A percentile compares a stretch with the other conserved stretches of the same genome.
Conservation (phyloP, 2,329 filamentous ascomycete species). For the Hysterium pulicare region DNA sequence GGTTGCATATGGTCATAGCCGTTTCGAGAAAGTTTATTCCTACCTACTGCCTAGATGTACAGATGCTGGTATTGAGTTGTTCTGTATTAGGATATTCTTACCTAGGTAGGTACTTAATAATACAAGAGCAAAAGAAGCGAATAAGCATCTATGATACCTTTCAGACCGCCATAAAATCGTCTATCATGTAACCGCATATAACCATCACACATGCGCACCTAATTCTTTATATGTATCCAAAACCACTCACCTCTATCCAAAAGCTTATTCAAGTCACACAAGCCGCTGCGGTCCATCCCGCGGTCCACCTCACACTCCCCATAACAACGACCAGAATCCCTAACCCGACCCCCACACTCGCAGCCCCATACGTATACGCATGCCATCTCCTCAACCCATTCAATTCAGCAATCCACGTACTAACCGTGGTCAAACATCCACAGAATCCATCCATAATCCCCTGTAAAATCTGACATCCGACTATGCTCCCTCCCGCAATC, state of each 20-base stretch:
- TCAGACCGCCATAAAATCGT: too few relatives aligned
- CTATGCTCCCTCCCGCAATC: slow-evolving; percentile 36
- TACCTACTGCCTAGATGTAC: too few relatives aligned
- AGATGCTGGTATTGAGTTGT: too few relatives aligned
- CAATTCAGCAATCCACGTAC: slow-evolving; percentile 48
- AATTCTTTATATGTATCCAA: too few relatives aligned
- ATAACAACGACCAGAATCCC: slow-evolving; percentile 65
- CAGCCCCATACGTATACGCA: slow-evolving; percentile 66
- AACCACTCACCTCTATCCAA: neutral
- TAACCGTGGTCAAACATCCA: slow-evolving; percentile 47
- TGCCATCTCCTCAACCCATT: slow-evolving; percentile 42
- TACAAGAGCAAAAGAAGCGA: too few relatives aligned
- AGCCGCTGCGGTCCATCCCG: slow-evolving; percentile 37
- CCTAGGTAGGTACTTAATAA: too few relatives aligned
- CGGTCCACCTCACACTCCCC: slow-evolving; percentile 70
- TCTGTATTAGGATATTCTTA: too few relatives aligned
- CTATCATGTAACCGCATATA: too few relatives aligned
- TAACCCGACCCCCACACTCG: slow-evolving; percentile 59
- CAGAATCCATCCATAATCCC: slow-evolving; percentile 49
- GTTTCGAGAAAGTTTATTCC: too few relatives aligned
- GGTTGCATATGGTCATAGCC: too few relatives aligned
- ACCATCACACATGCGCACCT: too few relatives aligned
- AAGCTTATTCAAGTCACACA: slow-evolving; percentile 22
- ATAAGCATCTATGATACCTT: too few relatives aligned
- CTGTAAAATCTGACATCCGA: slow-evolving; percentile 46